Evolutionary conservation across 208 protist genomes (phyloP).

Genomic region (Crithidia brevicula): DNA sequence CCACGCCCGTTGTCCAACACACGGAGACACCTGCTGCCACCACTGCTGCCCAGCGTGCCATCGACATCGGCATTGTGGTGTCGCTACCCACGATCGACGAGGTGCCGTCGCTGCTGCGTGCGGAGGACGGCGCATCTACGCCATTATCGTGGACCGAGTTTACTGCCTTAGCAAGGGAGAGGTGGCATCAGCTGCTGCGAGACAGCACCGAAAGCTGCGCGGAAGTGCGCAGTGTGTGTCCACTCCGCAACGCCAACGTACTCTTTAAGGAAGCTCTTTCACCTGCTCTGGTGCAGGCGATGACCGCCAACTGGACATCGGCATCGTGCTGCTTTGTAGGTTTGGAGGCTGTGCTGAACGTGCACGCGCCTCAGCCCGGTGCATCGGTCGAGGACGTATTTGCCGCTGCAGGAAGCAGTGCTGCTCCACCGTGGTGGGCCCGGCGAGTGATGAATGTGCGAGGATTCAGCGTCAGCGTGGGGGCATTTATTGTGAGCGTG

Average conservation of each 20-base stretch:
- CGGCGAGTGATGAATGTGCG: not conserved
- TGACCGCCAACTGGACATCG: not conserved
- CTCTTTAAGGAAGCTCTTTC: not conserved
- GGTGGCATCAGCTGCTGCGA: constrained; percentile 5
- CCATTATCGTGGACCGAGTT: not conserved
- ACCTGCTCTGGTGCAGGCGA: not conserved
- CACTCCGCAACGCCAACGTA: not conserved
- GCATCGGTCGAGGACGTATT: constrained; percentile 9
- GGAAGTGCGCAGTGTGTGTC: not conserved
- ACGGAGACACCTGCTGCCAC: not conserved
- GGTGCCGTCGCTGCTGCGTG: not conserved
- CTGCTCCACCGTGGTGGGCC: constrained; percentile 1
- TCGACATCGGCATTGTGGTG: constrained; percentile 11
- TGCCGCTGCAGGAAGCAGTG: not conserved
- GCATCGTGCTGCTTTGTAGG: not conserved
- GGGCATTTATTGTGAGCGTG: not conserved
- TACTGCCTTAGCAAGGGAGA: not conserved
- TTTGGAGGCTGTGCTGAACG: not conserved
- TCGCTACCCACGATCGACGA: constrained; percentile 2
- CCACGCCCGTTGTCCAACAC: not conserved
- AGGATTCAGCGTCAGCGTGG: not conserved
- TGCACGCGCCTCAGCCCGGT: constrained; percentile 6
- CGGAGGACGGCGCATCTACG: not conserved
- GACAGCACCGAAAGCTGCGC: not conserved
- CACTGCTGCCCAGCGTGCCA: too few relatives aligned